phyloP scores from a whole-genome alignment of 2,329 filamentous ascomycete species.

The Alternaria dauci region DNA sequence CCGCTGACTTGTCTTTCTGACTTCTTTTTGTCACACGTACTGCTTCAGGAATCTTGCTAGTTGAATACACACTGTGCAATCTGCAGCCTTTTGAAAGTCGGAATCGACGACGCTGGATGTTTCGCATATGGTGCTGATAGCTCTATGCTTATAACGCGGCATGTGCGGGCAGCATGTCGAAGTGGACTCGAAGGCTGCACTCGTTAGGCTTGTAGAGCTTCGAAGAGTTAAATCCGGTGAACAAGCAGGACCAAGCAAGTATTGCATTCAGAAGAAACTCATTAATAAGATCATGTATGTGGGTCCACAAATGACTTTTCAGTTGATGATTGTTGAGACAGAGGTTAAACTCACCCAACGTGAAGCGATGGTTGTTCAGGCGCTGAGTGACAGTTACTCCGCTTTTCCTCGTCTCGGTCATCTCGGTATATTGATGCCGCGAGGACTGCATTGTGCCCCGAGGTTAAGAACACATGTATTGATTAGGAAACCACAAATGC shows the following conservation, averaged over 20 bases:
- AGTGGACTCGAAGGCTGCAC: background rate
- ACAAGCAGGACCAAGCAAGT: background rate
- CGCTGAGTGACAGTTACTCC: background rate
- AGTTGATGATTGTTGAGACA: background rate
- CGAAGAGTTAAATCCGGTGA: background rate
- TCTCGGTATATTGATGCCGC: conserved; percentile 8
- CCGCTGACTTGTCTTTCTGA: background rate
- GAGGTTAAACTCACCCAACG: background rate
- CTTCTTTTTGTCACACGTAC: background rate
- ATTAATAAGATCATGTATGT: background rate
- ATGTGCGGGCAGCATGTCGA: background rate
- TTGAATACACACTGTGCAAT: background rate
- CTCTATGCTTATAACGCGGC: background rate
- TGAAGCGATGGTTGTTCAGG: background rate
- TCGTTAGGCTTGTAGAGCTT: background rate
- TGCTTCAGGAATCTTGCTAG: background rate
- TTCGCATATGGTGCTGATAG: background rate
- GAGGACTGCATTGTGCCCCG: background rate
- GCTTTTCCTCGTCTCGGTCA: background rate
- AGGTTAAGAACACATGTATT: background rate
- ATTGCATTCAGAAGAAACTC: background rate
- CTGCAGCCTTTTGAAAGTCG: background rate
- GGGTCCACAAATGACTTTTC: background rate
- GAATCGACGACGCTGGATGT: background rate
- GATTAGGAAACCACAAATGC: background rate